These are phyloP conservation scores for Curvularia hawaiiensis DNA, from an alignment of 2,329 filamentous ascomycete genomes.

Conservation along the genomic window DNA sequence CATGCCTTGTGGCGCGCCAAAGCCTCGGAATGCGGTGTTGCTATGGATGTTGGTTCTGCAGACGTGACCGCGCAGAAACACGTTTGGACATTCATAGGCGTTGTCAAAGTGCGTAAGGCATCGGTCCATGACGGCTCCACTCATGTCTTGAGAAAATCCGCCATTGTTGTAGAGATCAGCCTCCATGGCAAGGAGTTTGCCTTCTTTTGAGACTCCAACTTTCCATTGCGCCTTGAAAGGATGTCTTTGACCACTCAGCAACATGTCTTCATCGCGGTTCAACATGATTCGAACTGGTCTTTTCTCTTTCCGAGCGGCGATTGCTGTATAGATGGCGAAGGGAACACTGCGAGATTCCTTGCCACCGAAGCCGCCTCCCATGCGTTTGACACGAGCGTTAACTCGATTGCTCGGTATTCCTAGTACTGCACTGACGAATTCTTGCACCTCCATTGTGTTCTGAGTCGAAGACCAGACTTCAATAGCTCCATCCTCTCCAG, in stretches of 20 bases:
- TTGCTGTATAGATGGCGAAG: slow-evolving; percentile 78
- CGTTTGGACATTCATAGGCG: slow-evolving; percentile 85
- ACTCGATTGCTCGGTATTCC: slow-evolving; percentile 86
- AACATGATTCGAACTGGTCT: slow-evolving; percentile 90
- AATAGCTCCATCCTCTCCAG: slow-evolving; percentile 89
- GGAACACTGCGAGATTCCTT: slow-evolving; percentile 89
- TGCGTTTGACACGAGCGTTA: slow-evolving; percentile 84
- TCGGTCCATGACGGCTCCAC: slow-evolving; percentile 80
- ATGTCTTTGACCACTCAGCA: slow-evolving; percentile 87
- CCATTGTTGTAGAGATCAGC: slow-evolving; percentile 90
- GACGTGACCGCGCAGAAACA: slow-evolving; percentile 80
- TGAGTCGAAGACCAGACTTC: slow-evolving; percentile 69
- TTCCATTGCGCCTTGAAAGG: slow-evolving; percentile 91
- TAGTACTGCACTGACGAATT: slow-evolving; percentile 80
- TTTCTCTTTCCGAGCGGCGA: slow-evolving; percentile 82
- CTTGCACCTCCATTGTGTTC: slow-evolving; percentile 49
- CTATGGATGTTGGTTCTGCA: slow-evolving; percentile 96
- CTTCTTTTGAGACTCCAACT: slow-evolving; percentile 87
- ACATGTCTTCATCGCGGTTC: slow-evolving; percentile 93
- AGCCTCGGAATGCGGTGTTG: slow-evolving; percentile 94
- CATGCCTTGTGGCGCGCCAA: slow-evolving; percentile 92
- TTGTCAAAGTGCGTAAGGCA: slow-evolving; percentile 85
- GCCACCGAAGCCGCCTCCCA: slow-evolving; percentile 92
- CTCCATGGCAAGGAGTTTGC: slow-evolving; percentile 88
- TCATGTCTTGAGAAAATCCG: slow-evolving; percentile 73